Conservation (phyloP, 768 basidiomycete genomes). For the Leccinum barrowsii region DNA sequence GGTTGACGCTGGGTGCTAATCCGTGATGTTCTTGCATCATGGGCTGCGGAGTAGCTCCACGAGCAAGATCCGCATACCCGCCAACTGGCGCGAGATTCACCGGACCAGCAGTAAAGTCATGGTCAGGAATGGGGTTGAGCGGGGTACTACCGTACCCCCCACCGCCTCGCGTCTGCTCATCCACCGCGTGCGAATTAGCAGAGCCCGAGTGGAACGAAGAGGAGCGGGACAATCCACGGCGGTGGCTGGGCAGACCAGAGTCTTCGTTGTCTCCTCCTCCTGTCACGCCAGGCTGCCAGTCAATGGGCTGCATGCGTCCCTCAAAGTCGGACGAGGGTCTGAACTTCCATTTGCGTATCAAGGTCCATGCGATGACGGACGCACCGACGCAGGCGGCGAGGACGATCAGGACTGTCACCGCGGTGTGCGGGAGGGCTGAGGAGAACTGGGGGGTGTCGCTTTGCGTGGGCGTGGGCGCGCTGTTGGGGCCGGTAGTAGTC, state of each 20-base stretch:
- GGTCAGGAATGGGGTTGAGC: constrained; percentile 55
- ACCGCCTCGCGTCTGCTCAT: constrained; percentile 31
- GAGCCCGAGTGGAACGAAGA: constrained; percentile 67
- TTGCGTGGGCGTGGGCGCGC: constrained; percentile 21
- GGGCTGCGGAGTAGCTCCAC: constrained; percentile 69
- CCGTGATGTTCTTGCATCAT: constrained; percentile 39
- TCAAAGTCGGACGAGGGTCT: constrained; percentile 77
- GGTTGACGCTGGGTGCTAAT: constrained; percentile 41
- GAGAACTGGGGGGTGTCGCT: constrained; percentile 16
- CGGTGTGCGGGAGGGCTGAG: constrained; percentile 42
- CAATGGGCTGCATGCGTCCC: constrained; percentile 81
- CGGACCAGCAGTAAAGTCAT: constrained; percentile 72
- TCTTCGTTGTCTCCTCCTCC: constrained; percentile 36
- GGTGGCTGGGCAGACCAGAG: constrained; percentile 42
- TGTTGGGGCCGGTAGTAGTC: constrained; percentile 18
- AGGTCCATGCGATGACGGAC: constrained; percentile 75
- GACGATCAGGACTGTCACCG: constrained; percentile 62
- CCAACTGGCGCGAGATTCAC: constrained; percentile 60
- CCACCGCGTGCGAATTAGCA: constrained; percentile 33
- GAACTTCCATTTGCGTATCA: constrained; percentile 92
- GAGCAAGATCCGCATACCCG: constrained; percentile 79
- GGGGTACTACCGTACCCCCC: constrained; percentile 25
- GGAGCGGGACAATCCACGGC: constrained; percentile 50
- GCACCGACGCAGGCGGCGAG: constrained; percentile 67
- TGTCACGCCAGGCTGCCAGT: constrained; percentile 68